Conservation (phyloP, 192 early-diverging fungal genomes). For the Coemansia sp. region DNA sequence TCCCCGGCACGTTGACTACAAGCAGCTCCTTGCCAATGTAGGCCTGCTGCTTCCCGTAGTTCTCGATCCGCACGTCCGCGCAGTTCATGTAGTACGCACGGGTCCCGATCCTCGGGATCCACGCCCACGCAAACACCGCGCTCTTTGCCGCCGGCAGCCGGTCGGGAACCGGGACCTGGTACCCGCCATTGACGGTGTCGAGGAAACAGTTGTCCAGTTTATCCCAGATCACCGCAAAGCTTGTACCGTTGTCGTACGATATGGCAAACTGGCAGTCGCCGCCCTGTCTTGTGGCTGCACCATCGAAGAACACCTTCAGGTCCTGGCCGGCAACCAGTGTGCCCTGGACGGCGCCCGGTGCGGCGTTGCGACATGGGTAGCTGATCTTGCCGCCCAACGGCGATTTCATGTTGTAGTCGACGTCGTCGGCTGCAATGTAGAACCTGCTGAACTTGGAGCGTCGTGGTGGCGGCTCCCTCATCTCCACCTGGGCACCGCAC, state of each 20-base stretch:
- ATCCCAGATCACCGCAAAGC: slow-evolving; percentile 62
- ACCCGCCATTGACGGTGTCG: slow-evolving; percentile 40
- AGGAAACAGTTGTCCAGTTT: slow-evolving; percentile 50
- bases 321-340: slow-evolving; percentile 54
- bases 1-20: slow-evolving; percentile 45
- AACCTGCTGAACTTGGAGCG: slow-evolving; percentile 49
- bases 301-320: slow-evolving; percentile 55
- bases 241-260: slow-evolving; percentile 54
- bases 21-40: slow-evolving; percentile 50
- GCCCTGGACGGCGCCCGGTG: slow-evolving; percentile 27
- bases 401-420: slow-evolving; percentile 55
- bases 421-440: slow-evolving; percentile 39
- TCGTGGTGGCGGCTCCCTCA: slow-evolving; percentile 47
- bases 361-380: slow-evolving; percentile 38
- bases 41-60: slow-evolving; percentile 40
- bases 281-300: slow-evolving; percentile 38
- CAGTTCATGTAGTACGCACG: slow-evolving; percentile 50
- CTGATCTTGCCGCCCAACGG: slow-evolving; percentile 36
- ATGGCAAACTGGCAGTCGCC: slow-evolving; percentile 54
- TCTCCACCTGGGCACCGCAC: slow-evolving; percentile 39
- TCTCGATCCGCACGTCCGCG: slow-evolving; percentile 43
- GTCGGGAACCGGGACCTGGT: slow-evolving; percentile 57
- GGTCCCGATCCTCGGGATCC: slow-evolving; percentile 27
- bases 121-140: slow-evolving; percentile 57
- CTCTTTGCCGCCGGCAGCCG: slow-evolving; percentile 54